A percentile compares a stretch with the other conserved stretches of the same genome.
Conservation (phyloP, 441 rosid species). For the Arabidopsis hybrid region DNA sequence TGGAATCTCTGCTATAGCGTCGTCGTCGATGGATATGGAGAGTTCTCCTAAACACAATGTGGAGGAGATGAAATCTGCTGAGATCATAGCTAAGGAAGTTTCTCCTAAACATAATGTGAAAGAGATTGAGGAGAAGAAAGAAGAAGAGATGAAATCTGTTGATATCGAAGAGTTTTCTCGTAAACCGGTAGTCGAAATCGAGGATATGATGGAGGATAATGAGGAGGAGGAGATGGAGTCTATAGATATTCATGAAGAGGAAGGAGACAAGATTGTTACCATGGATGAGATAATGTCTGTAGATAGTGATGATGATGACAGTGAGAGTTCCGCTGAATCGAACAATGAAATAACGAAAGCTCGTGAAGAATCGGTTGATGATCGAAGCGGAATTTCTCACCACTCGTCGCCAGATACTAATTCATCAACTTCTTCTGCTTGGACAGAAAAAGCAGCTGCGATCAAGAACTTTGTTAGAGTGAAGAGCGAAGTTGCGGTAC, state of each 20-base stretch:
- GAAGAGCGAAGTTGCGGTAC: conserved; percentile 70
- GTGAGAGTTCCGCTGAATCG: conserved; percentile 38
- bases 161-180: conserved; percentile 33
- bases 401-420: conserved; percentile 46
- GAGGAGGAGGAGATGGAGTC: conserved; percentile 36
- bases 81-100: conserved; percentile 31
- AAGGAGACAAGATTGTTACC: conserved; percentile 21
- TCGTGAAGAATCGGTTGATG: conserved; percentile 37
- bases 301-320: not conserved
- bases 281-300: conserved; percentile 11
- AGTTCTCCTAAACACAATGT: conserved; percentile 31
- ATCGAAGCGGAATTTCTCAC: conserved; percentile 41
- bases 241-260: conserved; percentile 40
- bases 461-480: conserved; percentile 71
- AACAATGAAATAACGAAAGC: conserved; percentile 47
- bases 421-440: conserved; percentile 53
- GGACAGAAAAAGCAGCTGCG: conserved; percentile 76
- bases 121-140: conserved; percentile 34
- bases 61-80: conserved; percentile 37
- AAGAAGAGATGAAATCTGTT: conserved; percentile 22
- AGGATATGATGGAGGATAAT: conserved; percentile 34
- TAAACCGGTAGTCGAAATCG: conserved; percentile 36
- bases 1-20: conserved; percentile 5
- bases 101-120: conserved; percentile 23
- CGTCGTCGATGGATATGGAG: conserved; percentile 42